A percentile compares a stretch with the other conserved stretches of the same genome.
Conservation (phyloP, 2,329 filamentous ascomycete species). For the Microdochium bolleyi region DNA sequence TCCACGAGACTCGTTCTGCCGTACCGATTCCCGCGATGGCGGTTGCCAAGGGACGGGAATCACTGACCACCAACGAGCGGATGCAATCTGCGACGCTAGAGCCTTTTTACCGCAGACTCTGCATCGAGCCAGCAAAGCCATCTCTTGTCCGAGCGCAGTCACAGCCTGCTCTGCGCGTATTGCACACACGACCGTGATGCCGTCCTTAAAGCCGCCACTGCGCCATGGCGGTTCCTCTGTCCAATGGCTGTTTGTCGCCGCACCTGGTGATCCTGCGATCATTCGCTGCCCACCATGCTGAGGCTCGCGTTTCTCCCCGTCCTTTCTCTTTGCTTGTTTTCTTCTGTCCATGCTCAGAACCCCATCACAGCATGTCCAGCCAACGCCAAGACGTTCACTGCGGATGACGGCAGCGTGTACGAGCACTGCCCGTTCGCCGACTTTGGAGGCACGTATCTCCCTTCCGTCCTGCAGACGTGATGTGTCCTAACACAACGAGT, state of each 20-base stretch:
- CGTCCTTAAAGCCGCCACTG: neutral
- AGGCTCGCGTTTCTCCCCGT: neutral
- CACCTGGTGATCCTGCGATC: neutral
- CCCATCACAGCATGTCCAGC: neutral
- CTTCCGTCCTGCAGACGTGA: neutral
- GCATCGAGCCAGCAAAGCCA: neutral
- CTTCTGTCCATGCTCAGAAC: neutral
- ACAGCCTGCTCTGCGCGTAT: no score
- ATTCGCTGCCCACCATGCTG: neutral
- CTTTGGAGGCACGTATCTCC: neutral
- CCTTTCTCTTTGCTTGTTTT: neutral
- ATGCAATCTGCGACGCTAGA: neutral
- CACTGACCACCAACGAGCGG: neutral
- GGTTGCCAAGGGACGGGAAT: neutral
- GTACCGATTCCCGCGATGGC: no score
- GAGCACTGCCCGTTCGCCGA: neutral
- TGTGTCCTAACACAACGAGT: neutral
- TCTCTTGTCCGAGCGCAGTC: no score
- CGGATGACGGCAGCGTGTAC: neutral
- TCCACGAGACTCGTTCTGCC: no score
- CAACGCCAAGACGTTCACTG: neutral
- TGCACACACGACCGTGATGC: neutral
- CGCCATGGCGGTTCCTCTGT: neutral
- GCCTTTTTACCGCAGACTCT: no score
- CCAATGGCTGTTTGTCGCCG: neutral